Conservation (phyloP, 169 alveolate genomes). For the Plasmodium relictum region DNA sequence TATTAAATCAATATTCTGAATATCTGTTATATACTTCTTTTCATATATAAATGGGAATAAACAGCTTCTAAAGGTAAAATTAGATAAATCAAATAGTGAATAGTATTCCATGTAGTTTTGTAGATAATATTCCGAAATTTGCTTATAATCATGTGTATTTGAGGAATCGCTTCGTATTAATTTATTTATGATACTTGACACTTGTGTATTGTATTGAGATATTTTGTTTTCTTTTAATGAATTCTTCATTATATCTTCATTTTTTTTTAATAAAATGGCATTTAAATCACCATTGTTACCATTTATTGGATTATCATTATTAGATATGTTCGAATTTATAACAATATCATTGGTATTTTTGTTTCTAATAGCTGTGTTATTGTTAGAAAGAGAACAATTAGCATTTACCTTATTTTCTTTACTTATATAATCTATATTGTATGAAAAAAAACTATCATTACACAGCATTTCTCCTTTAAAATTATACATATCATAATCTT, state of each 20-base stretch:
- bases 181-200: slow-evolving; percentile 8
- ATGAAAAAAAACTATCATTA: neutral
- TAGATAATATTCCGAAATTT: slow-evolving; percentile 72
- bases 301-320: neutral
- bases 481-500: slow-evolving; percentile 9
- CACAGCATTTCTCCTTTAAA: slow-evolving; percentile 11
- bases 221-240: too few species aligned
- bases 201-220: neutral
- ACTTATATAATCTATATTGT: neutral
- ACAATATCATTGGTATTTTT: slow-evolving; percentile 5
- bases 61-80: slow-evolving; percentile 67
- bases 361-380: neutral
- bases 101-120: slow-evolving; percentile 58
- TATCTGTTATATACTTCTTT: neutral
- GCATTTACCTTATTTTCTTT: neutral
- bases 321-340: neutral
- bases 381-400: neutral
- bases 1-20: slow-evolving; percentile 10
- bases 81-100: slow-evolving; percentile 62
- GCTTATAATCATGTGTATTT: slow-evolving; percentile 42
- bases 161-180: slow-evolving; percentile 12
- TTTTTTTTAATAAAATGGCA: neutral
- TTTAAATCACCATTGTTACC: slow-evolving; percentile 7
- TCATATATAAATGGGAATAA: slow-evolving; percentile 53
- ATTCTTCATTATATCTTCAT: neutral